A percentile compares a stretch with the other conserved stretches of the same genome.
Evolutionary conservation across 768 basidiomycete species (phyloP).

Genomic region (Sarcodon aspratus): DNA sequence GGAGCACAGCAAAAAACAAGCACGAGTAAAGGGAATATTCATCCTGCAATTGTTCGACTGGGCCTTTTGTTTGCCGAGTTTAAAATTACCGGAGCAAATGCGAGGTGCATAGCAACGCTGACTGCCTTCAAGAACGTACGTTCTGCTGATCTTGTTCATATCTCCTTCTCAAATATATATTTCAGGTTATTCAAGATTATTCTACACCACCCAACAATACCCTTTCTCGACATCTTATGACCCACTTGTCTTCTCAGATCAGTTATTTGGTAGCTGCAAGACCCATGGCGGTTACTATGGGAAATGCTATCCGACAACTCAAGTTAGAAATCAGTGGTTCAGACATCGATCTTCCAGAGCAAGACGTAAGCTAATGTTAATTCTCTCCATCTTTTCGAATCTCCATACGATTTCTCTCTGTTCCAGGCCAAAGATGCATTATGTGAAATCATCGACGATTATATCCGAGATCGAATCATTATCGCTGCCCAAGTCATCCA

Average conservation of each 20-base stretch:
- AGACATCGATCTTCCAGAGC: conserved; percentile 89
- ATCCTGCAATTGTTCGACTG: conserved; percentile 78
- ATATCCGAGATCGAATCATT: conserved; percentile 89
- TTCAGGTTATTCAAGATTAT: conserved; percentile 85
- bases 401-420: not conserved
- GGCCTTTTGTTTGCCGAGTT: conserved; percentile 89
- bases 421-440: conserved; percentile 77
- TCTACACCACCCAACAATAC: conserved; percentile 78
- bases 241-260: conserved; percentile 88
- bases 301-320: conserved; percentile 86
- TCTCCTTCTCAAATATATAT: conserved; percentile 5
- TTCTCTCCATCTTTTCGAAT: conserved; percentile 5
- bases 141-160: conserved; percentile 6
- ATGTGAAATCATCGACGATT: conserved; percentile 80
- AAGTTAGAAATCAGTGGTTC: conserved; percentile 91
- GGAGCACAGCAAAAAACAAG: conserved; percentile 50
- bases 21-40: conserved; percentile 73
- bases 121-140: conserved; percentile 85
- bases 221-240: conserved; percentile 84
- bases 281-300: conserved; percentile 90
- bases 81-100: conserved; percentile 89
- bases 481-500: conserved; percentile 91
- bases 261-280: conserved; percentile 79
- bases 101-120: conserved; percentile 87
- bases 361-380: conserved; percentile 67